Base-by-base conservation (phyloP, 495 filamentous ascomycete genomes). In the Aspergillus affinis region DNA sequence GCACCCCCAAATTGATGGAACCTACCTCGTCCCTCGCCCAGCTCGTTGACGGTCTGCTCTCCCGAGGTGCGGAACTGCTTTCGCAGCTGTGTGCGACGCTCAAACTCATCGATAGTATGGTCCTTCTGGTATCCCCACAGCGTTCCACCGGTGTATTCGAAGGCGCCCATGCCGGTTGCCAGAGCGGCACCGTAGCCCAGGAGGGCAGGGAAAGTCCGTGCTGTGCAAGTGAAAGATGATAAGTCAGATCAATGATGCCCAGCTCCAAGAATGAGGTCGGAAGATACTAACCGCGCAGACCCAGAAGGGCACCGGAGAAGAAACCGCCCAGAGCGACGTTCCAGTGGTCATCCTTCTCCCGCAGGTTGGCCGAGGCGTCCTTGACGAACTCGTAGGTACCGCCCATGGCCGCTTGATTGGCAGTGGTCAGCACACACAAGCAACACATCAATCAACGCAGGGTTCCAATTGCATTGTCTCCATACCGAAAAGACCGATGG, bases 1-100 rank as follows among this genome's bases (percentile, higher is more conserved):
- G 7, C 30, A 20, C 21, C 27, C 18, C 13, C 19, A 6, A 36
- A 30, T 52, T n/a, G n/a, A n/a, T n/a, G n/a, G 30, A 27, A 74
- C 82, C 65, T 81, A 94, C 92, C 90, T 85, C 93, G 83, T 61
- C 92, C 91, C 79, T 99, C 95, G 27, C 95, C 95, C 56, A 98
- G 58, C 58, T 93, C 82, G 10, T 84, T 80, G 57, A 98, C 76
- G 9, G 90, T 96, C 76, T 97, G 86, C 71, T 93, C 86, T 23
- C 92, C 81, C 20, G 92, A 89, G 60, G 86, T 82, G 71, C 92
- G 82, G 66, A 86, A 84, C 64, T 84, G 87, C 79, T 82, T 88
- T 67, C 92, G 84, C 69, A 96, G 61, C 52, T 81, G 73, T 69
- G 94, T 84, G 70, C 93, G 93, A 67, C 87, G 81, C 60, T 88